Evolutionary conservation across 345 rosid species (phyloP).

Genomic region (Murraya koenigii): DNA sequence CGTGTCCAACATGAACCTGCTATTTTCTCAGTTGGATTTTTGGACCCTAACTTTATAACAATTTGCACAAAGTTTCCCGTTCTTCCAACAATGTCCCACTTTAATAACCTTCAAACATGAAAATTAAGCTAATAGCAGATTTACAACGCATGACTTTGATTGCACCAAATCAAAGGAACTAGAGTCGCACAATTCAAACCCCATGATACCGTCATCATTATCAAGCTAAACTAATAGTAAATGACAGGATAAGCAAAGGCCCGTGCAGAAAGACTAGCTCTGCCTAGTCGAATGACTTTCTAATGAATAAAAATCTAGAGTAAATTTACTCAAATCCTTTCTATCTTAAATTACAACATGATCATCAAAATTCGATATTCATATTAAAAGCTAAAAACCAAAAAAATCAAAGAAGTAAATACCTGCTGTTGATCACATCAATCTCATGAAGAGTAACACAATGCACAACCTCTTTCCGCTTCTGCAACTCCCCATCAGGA

Average conservation of each 20-base stretch:
- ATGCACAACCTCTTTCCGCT: slow-evolving; percentile 95
- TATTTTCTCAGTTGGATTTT: neutral
- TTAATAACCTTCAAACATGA: neutral
- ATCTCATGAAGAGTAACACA: slow-evolving; percentile 94
- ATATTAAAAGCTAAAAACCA: neutral
- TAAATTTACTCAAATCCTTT: neutral
- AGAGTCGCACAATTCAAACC: neutral
- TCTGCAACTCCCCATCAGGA: slow-evolving; percentile 95
- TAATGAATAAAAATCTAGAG: neutral
- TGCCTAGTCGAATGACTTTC: neutral
- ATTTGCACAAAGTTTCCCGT: neutral
- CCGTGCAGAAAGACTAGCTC: neutral
- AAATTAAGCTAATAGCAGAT: neutral
- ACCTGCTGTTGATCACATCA: slow-evolving; percentile 99
- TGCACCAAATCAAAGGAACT: neutral
- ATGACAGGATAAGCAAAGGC: neutral
- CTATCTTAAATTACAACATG: neutral
- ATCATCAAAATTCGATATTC: neutral
- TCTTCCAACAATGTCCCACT: neutral
- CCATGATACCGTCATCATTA: neutral
- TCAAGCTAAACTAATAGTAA: neutral
- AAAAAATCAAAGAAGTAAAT: neutral
- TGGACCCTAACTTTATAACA: neutral
- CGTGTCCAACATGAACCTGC: neutral
- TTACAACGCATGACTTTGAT: neutral